Base-by-base conservation (phyloP, 2,329 filamentous ascomycete species). In the Cytospora paraplurivora region DNA sequence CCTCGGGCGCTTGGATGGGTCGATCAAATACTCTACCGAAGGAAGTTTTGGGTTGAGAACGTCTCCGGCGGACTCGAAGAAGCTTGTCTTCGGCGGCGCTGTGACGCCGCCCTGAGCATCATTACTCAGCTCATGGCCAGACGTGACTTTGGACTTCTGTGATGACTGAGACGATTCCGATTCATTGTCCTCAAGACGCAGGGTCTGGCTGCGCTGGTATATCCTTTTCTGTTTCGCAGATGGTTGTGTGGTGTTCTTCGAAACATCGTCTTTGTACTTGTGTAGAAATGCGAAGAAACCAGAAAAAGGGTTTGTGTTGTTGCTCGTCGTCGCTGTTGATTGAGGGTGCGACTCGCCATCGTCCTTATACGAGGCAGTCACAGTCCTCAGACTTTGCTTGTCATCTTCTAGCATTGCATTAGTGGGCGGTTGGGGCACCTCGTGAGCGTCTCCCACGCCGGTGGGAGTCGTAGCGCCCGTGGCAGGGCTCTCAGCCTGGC, bases 11-110 rank as follows among this genome's bases (percentile, higher is more conserved):
- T 86, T 89, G 1, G 88, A 83, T 8, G 95, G 94, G 69, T 98
- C 90, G 58, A 93, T 85, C 44, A 99, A 81, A 75, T 92, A 99
- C 52, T 93, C 88, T 3, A 86, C 81, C 0, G 90, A 85, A 17
- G 95, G 94, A 38, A 98, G 78, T 55, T 93, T 94, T 6, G 95
- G 95, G 73, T 94, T 96, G 49, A 99, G 84, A 3, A 99, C 79
- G 74, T 99, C 94, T 12, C 93, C 92, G 0, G 95, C 95, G 5
- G 94, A 93, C 77, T 99, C 95, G 65, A 99, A 96, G 67, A 99
- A 90, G 0, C 92, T 96, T 0, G 95, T 98, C 70, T 87, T 90
- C 0, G 95, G 95, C 4, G 95, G 95, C 8, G 92, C 89, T 59
- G 85, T 81, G 61, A 90, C 75, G 12, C 74, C 77, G 33, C 49